Base-by-base conservation (phyloP, 2,329 filamentous ascomycete species). In the Alternaria brassicae region DNA sequence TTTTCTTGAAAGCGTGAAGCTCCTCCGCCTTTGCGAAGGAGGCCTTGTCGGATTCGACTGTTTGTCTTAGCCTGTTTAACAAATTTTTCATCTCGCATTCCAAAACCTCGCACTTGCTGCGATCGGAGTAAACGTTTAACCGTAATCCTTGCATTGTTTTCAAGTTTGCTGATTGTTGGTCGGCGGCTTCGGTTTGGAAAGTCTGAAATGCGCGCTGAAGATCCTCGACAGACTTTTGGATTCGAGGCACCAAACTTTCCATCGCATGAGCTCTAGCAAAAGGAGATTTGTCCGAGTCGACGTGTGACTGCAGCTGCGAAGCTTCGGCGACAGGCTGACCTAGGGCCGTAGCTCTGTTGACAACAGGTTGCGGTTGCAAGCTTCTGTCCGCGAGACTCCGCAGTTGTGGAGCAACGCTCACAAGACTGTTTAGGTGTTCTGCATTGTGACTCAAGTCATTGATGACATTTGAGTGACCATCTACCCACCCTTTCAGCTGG, bases 401-500 rank as follows among this genome's bases (percentile, higher is more conserved):
- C 10, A 63, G 44, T 15, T 59, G 41, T n/a, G 56, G 32, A 21
- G 42, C 53, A 19, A 41, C 17, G 42, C 32, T 23, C 5, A 37
- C 23, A 21, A 65, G 36, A 28, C 2, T 1, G 13, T 44, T 32
- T 13, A 65, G 42, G 17, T 58, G 45, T 21, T 47, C 42, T 21
- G 47, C 53, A 17, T 49, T 21, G 2, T 40, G 17, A 57, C 36
- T 36, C 2, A 47, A 5, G 42, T 21, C 15, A 3, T 32, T 15
- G 25, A 54, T 13, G 36, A 13, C 4, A 10, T 25, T 34, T 9
- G 48, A n/a, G 41, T 19, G 17, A n/a, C 0, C 1, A 10, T 7
- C 12, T 25, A 64, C 37, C 50, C 58, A 60, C 6, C 5, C 12
- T 19, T 23, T 23, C 12, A 69, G 6, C 9, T 25, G 44, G 5